Evolutionary conservation across 768 basidiomycete species (phyloP).

Genomic region (Boletus vinaceobasis): DNA sequence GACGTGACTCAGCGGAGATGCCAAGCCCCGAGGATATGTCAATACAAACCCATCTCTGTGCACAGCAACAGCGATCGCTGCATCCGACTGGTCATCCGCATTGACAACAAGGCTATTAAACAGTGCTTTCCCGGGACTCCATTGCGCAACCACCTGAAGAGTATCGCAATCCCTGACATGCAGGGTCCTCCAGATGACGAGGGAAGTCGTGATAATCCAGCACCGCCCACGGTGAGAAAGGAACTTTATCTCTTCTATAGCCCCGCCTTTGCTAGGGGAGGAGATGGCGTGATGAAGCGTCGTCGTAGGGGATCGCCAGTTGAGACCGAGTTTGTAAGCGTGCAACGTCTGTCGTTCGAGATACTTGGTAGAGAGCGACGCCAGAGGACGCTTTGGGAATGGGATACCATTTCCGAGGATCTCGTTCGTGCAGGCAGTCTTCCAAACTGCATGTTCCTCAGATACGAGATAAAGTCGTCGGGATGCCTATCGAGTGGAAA

Average conservation of each 20-base stretch:
- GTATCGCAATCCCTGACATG: conserved; percentile 46
- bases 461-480: conserved; percentile 45
- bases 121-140: conserved; percentile 52
- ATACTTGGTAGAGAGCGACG: conserved; percentile 36
- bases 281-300: conserved; percentile 18
- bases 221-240: conserved; percentile 42
- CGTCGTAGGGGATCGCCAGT: conserved; percentile 41
- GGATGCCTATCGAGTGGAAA: conserved; percentile 41
- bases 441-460: conserved; percentile 54
- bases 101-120: conserved; percentile 55
- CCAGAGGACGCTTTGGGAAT: conserved; percentile 41
- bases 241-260: conserved; percentile 53
- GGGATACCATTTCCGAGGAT: conserved; percentile 49
- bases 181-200: conserved; percentile 59
- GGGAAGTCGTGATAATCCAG: conserved; percentile 53
- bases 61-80: conserved; percentile 49
- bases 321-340: conserved; percentile 45
- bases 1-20: conserved; percentile 11
- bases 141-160: conserved; percentile 39
- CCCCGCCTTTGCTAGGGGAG: conserved; percentile 34
- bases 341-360: conserved; percentile 45
- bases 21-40: conserved; percentile 4
- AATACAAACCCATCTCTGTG: conserved; percentile 43
- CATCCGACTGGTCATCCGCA: conserved; percentile 41
- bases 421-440: conserved; percentile 42